phyloP scores from a whole-genome alignment of 176 grass and related monocot genomes.

The Aegilops tauschii region DNA sequence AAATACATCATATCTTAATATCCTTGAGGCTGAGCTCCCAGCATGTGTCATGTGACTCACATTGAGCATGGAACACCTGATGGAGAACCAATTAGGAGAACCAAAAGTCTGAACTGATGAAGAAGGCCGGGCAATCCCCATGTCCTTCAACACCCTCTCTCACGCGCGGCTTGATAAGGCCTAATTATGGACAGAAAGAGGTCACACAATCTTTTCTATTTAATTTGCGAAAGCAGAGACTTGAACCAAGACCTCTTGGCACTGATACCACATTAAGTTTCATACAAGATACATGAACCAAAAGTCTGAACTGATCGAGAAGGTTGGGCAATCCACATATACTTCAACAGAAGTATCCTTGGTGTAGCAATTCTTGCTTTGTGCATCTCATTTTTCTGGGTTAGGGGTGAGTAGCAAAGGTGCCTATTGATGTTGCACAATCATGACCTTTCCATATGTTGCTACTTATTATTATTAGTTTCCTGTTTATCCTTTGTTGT shows the following conservation, averaged over 20 bases:
- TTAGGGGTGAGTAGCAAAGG: background rate
- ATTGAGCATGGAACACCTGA: too few relatives aligned
- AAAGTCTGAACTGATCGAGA: background rate
- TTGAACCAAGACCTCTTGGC: background rate
- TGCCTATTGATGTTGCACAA: background rate
- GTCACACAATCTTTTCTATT: background rate
- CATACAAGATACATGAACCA: background rate
- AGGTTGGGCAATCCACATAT: background rate
- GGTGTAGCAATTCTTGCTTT: background rate
- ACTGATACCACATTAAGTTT: background rate
- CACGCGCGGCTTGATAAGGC: too few relatives aligned
- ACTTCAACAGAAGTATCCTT: background rate
- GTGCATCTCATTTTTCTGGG: background rate
- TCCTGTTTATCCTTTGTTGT: background rate
- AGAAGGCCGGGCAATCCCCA: too few relatives aligned
- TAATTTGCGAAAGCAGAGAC: background rate
- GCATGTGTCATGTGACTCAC: too few relatives aligned
- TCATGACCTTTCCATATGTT: background rate
- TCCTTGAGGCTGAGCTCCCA: too few relatives aligned
- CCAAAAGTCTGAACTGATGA: too few relatives aligned
- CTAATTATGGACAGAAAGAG: too few relatives aligned
- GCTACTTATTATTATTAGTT: background rate
- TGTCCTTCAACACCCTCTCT: too few relatives aligned
- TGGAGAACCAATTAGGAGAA: too few relatives aligned
- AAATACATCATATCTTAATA: too few relatives aligned